Percentiles rank a stretch among this genome's conserved stretches.
Conservation (phyloP, 2,329 filamentous ascomycete genomes). For the Pseudogymnoascus sp. region DNA sequence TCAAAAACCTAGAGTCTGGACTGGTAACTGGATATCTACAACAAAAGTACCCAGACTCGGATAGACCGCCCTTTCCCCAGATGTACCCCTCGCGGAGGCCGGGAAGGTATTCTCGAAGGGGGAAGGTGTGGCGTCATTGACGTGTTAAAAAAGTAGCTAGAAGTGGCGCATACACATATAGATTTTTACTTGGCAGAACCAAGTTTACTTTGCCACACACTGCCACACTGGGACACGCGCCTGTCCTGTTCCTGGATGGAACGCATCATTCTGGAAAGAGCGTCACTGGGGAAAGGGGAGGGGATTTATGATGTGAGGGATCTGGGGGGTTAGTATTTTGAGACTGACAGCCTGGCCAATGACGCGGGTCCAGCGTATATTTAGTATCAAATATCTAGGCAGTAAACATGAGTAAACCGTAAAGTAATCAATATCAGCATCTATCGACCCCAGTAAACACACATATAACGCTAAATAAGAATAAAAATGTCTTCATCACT, state of each 20-base stretch:
- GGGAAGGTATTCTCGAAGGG: background rate
- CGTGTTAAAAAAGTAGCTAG: too few species aligned
- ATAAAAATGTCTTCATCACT: conserved; percentile 41
- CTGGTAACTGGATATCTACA: background rate
- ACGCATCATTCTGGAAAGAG: background rate
- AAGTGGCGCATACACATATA: too few species aligned
- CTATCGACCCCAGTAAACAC: background rate
- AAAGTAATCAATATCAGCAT: too few species aligned
- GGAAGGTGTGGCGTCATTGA: background rate
- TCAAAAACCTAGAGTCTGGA: too few species aligned
- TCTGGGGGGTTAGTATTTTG: background rate
- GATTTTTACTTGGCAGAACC: background rate
- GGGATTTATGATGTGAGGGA: background rate
- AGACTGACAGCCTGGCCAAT: background rate
- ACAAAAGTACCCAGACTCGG: background rate
- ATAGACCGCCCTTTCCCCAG: background rate
- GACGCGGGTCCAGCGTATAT: background rate
- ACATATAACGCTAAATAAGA: background rate
- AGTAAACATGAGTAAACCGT: background rate
- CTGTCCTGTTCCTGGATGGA: background rate
- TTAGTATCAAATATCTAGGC: background rate
- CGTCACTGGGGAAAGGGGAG: too few species aligned
- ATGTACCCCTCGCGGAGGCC: background rate
- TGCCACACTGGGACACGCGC: too few species aligned
- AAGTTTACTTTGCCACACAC: background rate